Conservation (phyloP, 83 land plant genomes). For the Isoetes engelmannii region DNA sequence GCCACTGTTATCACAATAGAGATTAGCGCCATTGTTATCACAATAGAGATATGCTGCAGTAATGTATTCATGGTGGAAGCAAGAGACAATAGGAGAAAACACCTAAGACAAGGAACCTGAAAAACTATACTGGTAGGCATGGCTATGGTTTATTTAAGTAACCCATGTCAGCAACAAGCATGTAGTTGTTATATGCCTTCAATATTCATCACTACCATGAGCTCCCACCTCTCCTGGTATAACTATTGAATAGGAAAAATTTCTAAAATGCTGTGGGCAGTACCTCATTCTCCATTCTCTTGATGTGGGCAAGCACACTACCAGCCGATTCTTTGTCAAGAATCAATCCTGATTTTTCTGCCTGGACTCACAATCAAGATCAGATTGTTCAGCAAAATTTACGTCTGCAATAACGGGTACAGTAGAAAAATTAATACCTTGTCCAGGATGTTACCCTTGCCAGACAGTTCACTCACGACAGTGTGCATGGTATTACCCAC, state of each 20-base stretch:
- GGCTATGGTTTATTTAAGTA: too few relatives aligned
- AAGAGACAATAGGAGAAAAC: too few relatives aligned
- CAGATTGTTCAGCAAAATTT: not conserved
- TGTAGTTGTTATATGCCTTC: not conserved
- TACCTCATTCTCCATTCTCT: slow-evolving; percentile 22
- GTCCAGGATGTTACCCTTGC: slow-evolving; percentile 20
- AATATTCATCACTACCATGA: not conserved
- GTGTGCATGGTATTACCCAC: slow-evolving; percentile 21
- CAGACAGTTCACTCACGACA: slow-evolving; percentile 23
- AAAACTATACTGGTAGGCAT: too few relatives aligned
- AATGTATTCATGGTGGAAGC: too few relatives aligned
- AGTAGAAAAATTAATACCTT: slow-evolving; percentile 9
- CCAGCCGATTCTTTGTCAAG: slow-evolving; percentile 18
- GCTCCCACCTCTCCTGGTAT: not conserved
- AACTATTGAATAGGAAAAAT: not conserved
- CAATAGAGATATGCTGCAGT: too few relatives aligned
- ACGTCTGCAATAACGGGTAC: not conserved
- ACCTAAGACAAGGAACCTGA: too few relatives aligned
- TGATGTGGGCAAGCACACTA: slow-evolving; percentile 22
- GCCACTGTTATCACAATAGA: too few relatives aligned
- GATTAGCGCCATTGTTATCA: too few relatives aligned
- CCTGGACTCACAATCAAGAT: slow-evolving; percentile 5
- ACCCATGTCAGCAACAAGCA: too few relatives aligned
- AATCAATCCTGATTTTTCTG: slow-evolving; percentile 21
- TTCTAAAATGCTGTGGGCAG: not conserved